phyloP scores from a whole-genome alignment of 768 basidiomycete species.

The Tylopilus vinaceipallidus region DNA sequence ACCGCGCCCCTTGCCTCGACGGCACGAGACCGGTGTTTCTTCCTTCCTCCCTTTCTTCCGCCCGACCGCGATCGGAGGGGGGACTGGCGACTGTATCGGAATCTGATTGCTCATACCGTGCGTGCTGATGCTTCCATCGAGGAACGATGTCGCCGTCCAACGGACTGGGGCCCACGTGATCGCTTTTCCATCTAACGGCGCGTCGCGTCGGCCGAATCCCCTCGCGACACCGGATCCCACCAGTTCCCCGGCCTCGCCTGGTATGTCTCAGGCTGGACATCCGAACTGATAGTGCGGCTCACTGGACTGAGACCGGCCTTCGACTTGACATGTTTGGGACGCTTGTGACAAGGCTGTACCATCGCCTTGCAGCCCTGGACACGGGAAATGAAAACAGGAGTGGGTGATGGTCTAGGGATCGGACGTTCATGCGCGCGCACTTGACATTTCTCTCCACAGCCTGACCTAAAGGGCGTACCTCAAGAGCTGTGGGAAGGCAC shows the following conservation, averaged over 20 bases:
- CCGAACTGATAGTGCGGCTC: conserved; percentile 1
- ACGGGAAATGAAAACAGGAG: conserved; percentile 6
- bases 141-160: not conserved
- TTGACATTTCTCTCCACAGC: conserved; percentile 7
- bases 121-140: not conserved
- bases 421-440: too few relatives aligned
- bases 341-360: not conserved
- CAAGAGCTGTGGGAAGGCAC: conserved; percentile 1
- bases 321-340: not conserved
- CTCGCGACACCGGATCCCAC: too few relatives aligned
- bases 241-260: not conserved
- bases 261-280: not conserved
- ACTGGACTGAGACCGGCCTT: not conserved
- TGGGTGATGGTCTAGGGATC: not conserved
- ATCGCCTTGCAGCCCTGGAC: too few relatives aligned
- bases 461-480: not conserved
- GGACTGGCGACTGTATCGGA: not conserved
- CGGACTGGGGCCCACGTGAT: not conserved
- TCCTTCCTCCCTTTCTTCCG: not conserved
- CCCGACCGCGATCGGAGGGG: not conserved
- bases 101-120: not conserved
- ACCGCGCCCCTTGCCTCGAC: not conserved
- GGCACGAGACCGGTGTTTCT: not conserved
- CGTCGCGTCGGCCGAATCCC: too few relatives aligned
- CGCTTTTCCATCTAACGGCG: too few relatives aligned